Percentiles rank a stretch among this genome's conserved stretches.
These are phyloP conservation scores for Pyrus betulifolia DNA, from an alignment of 306 rosid genomes.

Conservation along the genomic window DNA sequence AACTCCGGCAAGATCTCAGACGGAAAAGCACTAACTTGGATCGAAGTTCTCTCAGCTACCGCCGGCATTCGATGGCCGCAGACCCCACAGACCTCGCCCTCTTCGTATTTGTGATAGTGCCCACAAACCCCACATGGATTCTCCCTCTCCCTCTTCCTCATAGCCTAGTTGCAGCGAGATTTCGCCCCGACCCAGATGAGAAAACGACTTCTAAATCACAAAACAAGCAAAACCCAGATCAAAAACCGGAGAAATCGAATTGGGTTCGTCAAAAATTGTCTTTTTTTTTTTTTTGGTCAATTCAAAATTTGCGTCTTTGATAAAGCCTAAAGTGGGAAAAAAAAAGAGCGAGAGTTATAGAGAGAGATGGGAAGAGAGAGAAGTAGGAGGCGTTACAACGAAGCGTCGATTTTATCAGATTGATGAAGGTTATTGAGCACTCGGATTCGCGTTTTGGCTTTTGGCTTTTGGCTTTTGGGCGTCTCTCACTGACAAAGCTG, in stretches of 20 bases:
- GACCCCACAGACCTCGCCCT: slow-evolving; percentile 94
- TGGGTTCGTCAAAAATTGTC: background rate
- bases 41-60: slow-evolving; percentile 55
- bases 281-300: too few relatives aligned
- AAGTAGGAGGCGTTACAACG: slow-evolving; percentile 5
- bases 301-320: background rate
- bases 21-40: slow-evolving; percentile 85
- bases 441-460: slow-evolving; percentile 13
- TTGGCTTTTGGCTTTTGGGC: background rate
- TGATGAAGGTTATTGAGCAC: background rate
- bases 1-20: slow-evolving; percentile 86
- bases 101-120: slow-evolving; percentile 94
- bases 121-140: slow-evolving; percentile 98
- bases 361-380: background rate
- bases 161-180: slow-evolving; percentile 14
- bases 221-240: slow-evolving; percentile 32
- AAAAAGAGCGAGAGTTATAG: background rate
- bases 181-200: slow-evolving; percentile 32
- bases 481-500: background rate
- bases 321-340: background rate
- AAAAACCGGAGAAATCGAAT: slow-evolving; percentile 7
- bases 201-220: slow-evolving; percentile 14
- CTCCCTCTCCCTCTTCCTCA: slow-evolving; percentile 99
- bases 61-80: slow-evolving; percentile 90
- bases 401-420: slow-evolving; percentile 17